Base-by-base conservation (phyloP, 192 early-diverging fungal species). In the Coemansia sp. region DNA sequence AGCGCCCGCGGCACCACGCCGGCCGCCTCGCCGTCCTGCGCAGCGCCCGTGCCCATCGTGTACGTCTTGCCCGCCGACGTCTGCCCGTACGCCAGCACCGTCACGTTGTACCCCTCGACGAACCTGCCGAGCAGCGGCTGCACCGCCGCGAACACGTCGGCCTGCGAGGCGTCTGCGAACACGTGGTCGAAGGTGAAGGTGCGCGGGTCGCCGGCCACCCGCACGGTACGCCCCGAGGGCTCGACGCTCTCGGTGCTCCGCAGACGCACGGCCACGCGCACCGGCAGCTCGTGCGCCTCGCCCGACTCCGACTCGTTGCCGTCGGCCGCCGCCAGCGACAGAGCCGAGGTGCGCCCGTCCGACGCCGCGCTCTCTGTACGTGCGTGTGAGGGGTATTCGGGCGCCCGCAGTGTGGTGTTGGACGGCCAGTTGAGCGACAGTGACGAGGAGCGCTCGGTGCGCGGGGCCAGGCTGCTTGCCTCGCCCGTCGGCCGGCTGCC, bases 21-120 rank as follows among this genome's bases (percentile, higher is more conserved):
- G 40, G 38, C 38, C 21, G 4, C 34, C 13, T 46, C 55, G 23
- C 13, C 44, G 37, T 62, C 59, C 30, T 37, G 55, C 21, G 53
- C 68, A 38, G 67, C 48, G 15, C 81, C 85, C 12, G 94, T 93
- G 39, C 93, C 93, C 95, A 98, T 98, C 9, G 93, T 98, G 65
- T 87, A 90, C 12, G 96, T 96, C 73, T 98, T 98, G 50, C 96
- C 96, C 4, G 87, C 89, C 12, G 92, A 94, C 11, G 94, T 96
- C 80, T 98, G 91, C 11, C 92, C 90, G 81, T 91, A 90, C 39
- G 96, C 96, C 49, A 98, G 81, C 38, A 98, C 88, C 0, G 96
- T 97, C 22, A 89, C 90, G 76, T 97, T 98, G 66, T 91, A 94
- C 17, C 95, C 95, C 80, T 89, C 83, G 30, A 89, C 64, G 59